Evolutionary conservation across 164 flowering plant species (phyloP).

Genomic region (Platanus orientalis): DNA sequence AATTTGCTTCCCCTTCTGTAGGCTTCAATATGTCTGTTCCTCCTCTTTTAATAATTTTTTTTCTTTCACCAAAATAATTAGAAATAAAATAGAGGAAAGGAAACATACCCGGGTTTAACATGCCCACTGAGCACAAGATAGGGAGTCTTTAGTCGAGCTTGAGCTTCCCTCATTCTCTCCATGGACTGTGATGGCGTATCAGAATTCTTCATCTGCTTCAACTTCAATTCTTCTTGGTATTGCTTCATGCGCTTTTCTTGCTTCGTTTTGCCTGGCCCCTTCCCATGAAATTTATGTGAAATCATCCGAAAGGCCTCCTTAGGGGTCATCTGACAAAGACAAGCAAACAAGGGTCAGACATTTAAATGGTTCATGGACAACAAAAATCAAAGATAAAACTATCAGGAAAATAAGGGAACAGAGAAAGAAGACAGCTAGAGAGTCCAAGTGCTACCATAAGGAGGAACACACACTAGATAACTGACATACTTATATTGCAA

Average conservation of each 20-base stretch:
- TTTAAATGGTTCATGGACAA: neutral
- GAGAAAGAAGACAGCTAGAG: too few species aligned
- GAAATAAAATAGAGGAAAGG: neutral
- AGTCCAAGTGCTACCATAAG: too few species aligned
- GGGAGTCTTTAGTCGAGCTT: constrained; percentile 66
- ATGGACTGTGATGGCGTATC: constrained; percentile 91
- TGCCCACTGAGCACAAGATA: constrained; percentile 94
- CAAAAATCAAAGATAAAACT: neutral
- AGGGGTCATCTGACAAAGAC: constrained; percentile 70
- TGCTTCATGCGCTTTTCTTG: constrained; percentile 90
- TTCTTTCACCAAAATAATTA: too few species aligned
- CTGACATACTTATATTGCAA: too few species aligned
- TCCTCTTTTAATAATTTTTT: too few species aligned
- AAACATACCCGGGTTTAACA: constrained; percentile 82
- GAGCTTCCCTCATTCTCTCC: constrained; percentile 96
- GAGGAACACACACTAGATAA: too few species aligned
- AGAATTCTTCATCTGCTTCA: constrained; percentile 93
- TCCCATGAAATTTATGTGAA: constrained; percentile 96
- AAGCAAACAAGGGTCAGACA: constrained; percentile 1
- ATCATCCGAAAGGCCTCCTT: constrained; percentile 87
- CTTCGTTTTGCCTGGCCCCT: constrained; percentile 97
- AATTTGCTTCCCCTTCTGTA: too few species aligned
- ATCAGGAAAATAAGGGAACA: too few species aligned
- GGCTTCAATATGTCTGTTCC: too few species aligned
- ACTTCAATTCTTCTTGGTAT: constrained; percentile 75